Conservation (phyloP, 179 eudicot species). For the Silene vulgaris region DNA sequence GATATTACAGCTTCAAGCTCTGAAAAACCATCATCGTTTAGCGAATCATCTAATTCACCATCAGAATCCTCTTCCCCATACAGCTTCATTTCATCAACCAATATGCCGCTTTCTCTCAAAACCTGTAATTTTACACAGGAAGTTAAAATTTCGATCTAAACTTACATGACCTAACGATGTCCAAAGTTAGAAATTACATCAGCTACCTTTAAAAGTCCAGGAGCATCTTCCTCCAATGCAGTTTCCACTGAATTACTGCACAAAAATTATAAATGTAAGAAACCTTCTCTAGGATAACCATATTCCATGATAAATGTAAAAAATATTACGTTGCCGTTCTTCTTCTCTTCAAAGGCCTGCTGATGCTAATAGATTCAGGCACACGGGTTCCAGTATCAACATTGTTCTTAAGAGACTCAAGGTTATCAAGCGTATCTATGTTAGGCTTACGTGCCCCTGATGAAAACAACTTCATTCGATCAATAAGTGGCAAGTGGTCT, state of each 20-base stretch:
- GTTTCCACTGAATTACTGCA: constrained; percentile 80
- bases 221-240: constrained; percentile 97
- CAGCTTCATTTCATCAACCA: constrained; percentile 70
- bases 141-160: background rate
- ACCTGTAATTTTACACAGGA: constrained; percentile 42
- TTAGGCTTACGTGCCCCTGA: constrained; percentile 30
- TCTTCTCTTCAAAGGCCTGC: constrained; percentile 50
- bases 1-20: constrained; percentile 80
- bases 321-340: constrained; percentile 65
- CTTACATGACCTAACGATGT: background rate
- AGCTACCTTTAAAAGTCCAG: constrained; percentile 80
- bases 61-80: constrained; percentile 63
- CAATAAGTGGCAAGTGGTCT: constrained; percentile 64
- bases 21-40: constrained; percentile 54
- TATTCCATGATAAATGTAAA: background rate
- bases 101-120: constrained; percentile 68
- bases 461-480: constrained; percentile 55
- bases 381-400: constrained; percentile 29
- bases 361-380: constrained; percentile 38
- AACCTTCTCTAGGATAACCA: constrained; percentile 7
- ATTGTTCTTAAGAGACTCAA: constrained; percentile 24
- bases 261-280: constrained; percentile 24
- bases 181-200: constrained; percentile 1
- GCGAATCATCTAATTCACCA: constrained; percentile 55
- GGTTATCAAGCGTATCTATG: constrained; percentile 20